Percentiles rank a stretch among this genome's conserved stretches.
phyloP scores from a whole-genome alignment of 139 green algal species.

The Picocystis salinarum region DNA sequence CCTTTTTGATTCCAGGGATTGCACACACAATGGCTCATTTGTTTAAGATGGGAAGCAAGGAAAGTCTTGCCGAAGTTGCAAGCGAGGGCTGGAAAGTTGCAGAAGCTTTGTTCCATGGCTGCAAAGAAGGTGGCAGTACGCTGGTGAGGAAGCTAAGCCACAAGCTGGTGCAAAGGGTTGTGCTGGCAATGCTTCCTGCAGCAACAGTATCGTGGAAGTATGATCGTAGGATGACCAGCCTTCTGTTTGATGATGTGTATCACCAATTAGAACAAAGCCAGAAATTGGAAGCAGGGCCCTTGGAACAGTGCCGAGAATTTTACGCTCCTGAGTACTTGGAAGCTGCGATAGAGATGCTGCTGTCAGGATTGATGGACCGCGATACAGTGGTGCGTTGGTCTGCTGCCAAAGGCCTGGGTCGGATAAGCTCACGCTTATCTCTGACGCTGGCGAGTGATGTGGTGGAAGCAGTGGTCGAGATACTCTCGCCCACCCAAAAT shows the following conservation, averaged over 20 bases:
- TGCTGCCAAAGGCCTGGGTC: conserved; percentile 76
- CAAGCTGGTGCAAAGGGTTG: conserved; percentile 68
- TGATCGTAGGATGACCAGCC: conserved; percentile 5
- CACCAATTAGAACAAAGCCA: conserved; percentile 5
- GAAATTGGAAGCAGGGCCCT: conserved; percentile 8
- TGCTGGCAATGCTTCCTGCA: conserved; percentile 44
- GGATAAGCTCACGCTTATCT: conserved; percentile 62
- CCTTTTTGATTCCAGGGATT: conserved; percentile 18
- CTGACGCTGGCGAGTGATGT: conserved; percentile 68
- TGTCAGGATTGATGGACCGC: conserved; percentile 51
- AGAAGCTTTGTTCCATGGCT: too few species aligned
- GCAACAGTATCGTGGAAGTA: conserved; percentile 4
- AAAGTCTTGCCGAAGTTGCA: not conserved
- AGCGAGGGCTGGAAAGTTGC: not conserved
- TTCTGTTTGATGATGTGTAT: conserved; percentile 12
- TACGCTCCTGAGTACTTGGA: conserved; percentile 19
- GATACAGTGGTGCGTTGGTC: conserved; percentile 91
- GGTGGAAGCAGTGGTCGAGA: conserved; percentile 37
- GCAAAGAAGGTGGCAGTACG: too few species aligned
- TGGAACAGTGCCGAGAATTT: too few species aligned
- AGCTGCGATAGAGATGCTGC: conserved; percentile 36
- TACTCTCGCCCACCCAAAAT: conserved; percentile 32
- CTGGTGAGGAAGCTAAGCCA: conserved; percentile 39
- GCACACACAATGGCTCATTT: conserved; percentile 30
- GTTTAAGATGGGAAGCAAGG: conserved; percentile 36